Evolutionary conservation across 257 asterid genomes (phyloP), one percentile per base, ranked within the genome.

Genomic region (Fraxinus quadrangulata): DNA sequence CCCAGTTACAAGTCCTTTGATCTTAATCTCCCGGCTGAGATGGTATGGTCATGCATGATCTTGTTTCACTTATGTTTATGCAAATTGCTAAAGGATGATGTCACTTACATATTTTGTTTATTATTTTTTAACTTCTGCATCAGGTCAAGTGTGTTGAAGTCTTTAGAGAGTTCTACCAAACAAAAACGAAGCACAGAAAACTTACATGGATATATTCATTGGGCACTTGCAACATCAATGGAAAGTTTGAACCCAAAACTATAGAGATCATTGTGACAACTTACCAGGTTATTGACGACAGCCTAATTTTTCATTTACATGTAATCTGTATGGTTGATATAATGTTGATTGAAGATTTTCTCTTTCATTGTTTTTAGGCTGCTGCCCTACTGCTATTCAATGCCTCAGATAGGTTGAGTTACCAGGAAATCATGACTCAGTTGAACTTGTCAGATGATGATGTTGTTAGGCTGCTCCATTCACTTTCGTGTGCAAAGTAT

Each of bases 1-100:
- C 99, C 99, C 76, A 96, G 97, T 80, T 96, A 96, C 89, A 96
- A 96, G 85, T 92, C 99, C 71, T 91, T 86, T 54, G 99, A 96
- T 87, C 99, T 96, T 77, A 96, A 89, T 87, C 97, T 96, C 67
- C 97, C 99, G 7, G 90, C 90, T 16, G 99, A 96, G 87, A 90
- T 96, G 99, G 99, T 92, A 89, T 61, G 79, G 74, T 77, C 51
- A 2, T 70, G 71, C 40, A 73, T 24, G 17, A 51, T 73, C 13
- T 26, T 63, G 34, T 23, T 63, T 24, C 34, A 63, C 31, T 63
- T 24, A 13, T 63, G 36, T 63, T 63, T 30, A 36, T 30, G 31
- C 13, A 0, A 42, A 49, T 40, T 17, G 39, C 3, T 61, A 36
- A 73, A 67, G 26, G 59, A 67, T 37, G 37, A 14, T 77, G 45